phyloP scores from a whole-genome alignment of 306 rosid genomes.

The Begonia loranthoides region DNA sequence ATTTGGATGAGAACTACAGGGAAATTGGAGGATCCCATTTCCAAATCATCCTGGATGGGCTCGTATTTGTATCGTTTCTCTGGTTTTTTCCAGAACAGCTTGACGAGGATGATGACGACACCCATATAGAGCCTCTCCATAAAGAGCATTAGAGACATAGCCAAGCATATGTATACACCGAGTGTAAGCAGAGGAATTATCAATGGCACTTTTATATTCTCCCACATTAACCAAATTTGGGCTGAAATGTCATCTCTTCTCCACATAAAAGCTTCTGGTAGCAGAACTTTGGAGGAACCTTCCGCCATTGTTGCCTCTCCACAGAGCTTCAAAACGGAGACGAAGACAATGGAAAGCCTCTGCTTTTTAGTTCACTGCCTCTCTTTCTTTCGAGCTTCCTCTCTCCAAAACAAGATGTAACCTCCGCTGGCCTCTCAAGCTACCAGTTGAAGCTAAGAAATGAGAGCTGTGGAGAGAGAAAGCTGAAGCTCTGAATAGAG shows the following conservation, averaged over 20 bases:
- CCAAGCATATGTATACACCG: not conserved
- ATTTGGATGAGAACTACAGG: conserved; percentile 4
- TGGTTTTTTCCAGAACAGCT: not conserved
- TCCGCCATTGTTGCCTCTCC: not conserved
- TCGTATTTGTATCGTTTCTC: conserved; percentile 2
- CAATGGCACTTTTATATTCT: not conserved
- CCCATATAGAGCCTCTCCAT: conserved; percentile 1
- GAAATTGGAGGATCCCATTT: not conserved
- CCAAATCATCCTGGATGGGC: not conserved
- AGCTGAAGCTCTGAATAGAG: no score
- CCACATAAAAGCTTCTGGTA: no score
- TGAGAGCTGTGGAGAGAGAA: no score
- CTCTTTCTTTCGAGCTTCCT: no score
- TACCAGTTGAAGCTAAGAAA: no score
- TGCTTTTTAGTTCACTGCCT: no score
- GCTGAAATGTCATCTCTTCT: not conserved
- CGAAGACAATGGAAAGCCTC: no score
- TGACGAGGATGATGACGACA: not conserved
- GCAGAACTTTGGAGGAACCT: not conserved
- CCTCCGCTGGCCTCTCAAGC: no score
- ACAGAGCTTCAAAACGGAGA: not conserved
- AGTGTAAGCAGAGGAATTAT: not conserved
- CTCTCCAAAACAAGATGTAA: no score
- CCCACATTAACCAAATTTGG: not conserved
- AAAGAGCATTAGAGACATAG: conserved; percentile 1